Evolutionary conservation across 495 filamentous ascomycete genomes (phyloP), one percentile per base, ranked within the genome.

Genomic region (Penicillium maclennaniae): DNA sequence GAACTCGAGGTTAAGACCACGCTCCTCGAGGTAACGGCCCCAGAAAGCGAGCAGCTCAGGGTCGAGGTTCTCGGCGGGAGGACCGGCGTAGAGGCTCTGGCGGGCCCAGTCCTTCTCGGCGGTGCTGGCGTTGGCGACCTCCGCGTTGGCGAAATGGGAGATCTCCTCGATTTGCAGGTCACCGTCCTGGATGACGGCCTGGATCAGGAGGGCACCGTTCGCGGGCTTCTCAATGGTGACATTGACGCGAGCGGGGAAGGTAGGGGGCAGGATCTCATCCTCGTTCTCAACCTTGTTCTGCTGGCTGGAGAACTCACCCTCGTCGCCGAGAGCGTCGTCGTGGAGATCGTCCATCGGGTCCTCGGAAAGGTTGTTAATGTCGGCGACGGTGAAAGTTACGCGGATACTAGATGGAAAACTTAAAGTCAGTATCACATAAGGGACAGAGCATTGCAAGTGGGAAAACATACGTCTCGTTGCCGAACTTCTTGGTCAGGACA

Each of bases 1-100:
- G 63, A 99, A 79, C 55, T 85, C 81, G 52, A 88, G 86, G 65
- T 93, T 89, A 72, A 99, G 81, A 53, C 93, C 92, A 61, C 93
- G 81, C 79, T 95, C 93, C 70, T 96, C 92, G 50, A 99, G 79
- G 75, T 93, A 97, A 55, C 89, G 83, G 80, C 97, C 93, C 67
- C 97, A 74, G 64, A 95, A 76, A 48, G 88, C 78, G 76, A 97
- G 91, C 37, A 99, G 80, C 62, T 97, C 93, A 76, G 96, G 91
- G 68, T 99, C 93, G 38, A 99, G 81, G 77, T 88, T 95, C 72
- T 83, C 83, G 67, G 97, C 97, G 31, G 90, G 89, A 55, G 93
- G 95, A 43, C 93, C 93, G 47, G 88, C 86, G 75, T 97, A 99
- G 47, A 91, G 65, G 61, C 86, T 83, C 67, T 87, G 80, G 58